Conservation (phyloP, 192 early-diverging fungal species). For the Coemansia sp. region DNA sequence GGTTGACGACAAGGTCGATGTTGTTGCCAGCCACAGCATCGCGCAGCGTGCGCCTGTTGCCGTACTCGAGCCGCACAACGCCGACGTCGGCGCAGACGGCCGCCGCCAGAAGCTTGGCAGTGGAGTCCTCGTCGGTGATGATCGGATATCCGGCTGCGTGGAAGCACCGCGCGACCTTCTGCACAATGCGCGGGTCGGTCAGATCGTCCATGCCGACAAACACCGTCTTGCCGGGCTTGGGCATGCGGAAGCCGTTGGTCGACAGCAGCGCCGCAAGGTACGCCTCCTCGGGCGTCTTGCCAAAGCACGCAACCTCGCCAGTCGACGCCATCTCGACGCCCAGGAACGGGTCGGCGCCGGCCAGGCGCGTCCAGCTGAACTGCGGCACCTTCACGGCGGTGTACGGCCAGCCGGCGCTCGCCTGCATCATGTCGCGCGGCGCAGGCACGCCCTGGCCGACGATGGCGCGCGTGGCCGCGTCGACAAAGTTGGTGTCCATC, state of each 20-base stretch:
- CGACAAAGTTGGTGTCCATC: slow-evolving; percentile 88
- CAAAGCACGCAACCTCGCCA: slow-evolving; percentile 98
- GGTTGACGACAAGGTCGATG: slow-evolving; percentile 73
- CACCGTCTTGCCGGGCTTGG: slow-evolving; percentile 61
- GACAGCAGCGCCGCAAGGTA: slow-evolving; percentile 79
- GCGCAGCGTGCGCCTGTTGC: slow-evolving; percentile 62
- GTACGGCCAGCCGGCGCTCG: slow-evolving; percentile 59
- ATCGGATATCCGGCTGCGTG: slow-evolving; percentile 68
- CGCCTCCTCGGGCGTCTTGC: slow-evolving; percentile 85
- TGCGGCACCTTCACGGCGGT: slow-evolving; percentile 94
- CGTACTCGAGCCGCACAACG: slow-evolving; percentile 57
- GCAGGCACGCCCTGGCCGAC: slow-evolving; percentile 63
- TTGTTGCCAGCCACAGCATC: slow-evolving; percentile 61
- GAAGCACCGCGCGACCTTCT: slow-evolving; percentile 68
- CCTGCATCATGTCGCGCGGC: slow-evolving; percentile 58
- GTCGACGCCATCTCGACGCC: slow-evolving; percentile 99
- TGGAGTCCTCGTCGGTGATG: slow-evolving; percentile 66
- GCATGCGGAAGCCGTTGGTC: slow-evolving; percentile 92
- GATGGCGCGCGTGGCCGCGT: slow-evolving; percentile 84
- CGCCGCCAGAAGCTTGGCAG: slow-evolving; percentile 57
- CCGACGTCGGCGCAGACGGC: slow-evolving; percentile 29
- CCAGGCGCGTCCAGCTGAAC: slow-evolving; percentile 95
- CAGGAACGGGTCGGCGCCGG: slow-evolving; percentile 94
- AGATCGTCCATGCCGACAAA: slow-evolving; percentile 77
- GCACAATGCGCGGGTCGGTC: slow-evolving; percentile 69